Percentiles rank a stretch among this genome's conserved stretches.
Evolutionary conservation across 169 alveolate genomes (phyloP).

Genomic region (Plasmodium fragile): DNA sequence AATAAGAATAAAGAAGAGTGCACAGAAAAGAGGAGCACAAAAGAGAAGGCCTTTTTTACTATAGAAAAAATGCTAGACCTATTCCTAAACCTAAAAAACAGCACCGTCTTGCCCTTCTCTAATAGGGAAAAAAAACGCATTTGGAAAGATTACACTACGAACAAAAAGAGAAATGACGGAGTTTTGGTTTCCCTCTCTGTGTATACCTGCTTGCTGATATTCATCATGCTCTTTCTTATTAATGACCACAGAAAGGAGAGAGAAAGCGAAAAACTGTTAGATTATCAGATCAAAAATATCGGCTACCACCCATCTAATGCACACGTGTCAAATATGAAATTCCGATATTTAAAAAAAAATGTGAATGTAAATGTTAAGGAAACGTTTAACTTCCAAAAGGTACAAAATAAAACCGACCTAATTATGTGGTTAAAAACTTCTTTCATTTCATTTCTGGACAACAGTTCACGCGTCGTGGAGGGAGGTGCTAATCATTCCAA

Average conservation of each 20-base stretch:
- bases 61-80: constrained; percentile 51
- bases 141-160: constrained; percentile 34
- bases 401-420: constrained; percentile 24
- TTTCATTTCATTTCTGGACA: constrained; percentile 30
- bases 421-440: constrained; percentile 40
- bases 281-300: constrained; percentile 65
- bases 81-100: constrained; percentile 26
- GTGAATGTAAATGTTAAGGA: constrained; percentile 29
- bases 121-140: constrained; percentile 55
- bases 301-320: constrained; percentile 3
- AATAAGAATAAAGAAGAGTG: neutral
- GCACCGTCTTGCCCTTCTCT: constrained; percentile 47
- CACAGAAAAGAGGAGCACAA: neutral
- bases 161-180: constrained; percentile 3
- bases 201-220: constrained; percentile 11
- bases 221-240: constrained; percentile 35
- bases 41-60: constrained; percentile 16
- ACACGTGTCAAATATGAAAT: constrained; percentile 23
- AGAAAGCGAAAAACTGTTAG: constrained; percentile 34
- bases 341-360: constrained; percentile 23
- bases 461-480: neutral
- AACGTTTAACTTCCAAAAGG: constrained; percentile 33
- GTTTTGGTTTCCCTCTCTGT: constrained; percentile 26
- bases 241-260: constrained; percentile 35
- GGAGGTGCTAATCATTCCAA: neutral